phyloP scores from a whole-genome alignment of 163 green algal species.

The Chlamydomonas reinhardtii region DNA sequence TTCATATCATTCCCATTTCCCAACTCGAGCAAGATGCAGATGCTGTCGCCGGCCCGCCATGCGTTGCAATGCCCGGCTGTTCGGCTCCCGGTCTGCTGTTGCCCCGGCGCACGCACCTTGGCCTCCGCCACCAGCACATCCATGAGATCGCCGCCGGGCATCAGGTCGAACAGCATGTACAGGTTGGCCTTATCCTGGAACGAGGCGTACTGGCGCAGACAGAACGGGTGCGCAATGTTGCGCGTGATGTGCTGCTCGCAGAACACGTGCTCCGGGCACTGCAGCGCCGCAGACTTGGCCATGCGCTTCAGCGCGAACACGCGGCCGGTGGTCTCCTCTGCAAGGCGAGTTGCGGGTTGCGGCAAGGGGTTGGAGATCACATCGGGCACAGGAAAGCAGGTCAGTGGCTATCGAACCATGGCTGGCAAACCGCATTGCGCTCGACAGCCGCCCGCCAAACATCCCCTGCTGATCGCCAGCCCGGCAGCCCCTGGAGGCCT shows the following conservation, averaged over 20 bases:
- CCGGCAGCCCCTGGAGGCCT: neutral
- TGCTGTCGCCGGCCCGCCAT: too few species aligned
- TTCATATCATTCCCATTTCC: too few species aligned
- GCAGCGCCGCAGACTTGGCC: slow-evolving; percentile 81
- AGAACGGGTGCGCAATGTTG: slow-evolving; percentile 75
- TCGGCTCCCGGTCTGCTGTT: too few species aligned
- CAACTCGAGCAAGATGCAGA: too few species aligned
- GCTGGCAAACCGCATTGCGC: too few species aligned
- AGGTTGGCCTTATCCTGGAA: slow-evolving; percentile 95
- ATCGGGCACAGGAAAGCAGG: too few species aligned
- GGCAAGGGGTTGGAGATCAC: neutral
- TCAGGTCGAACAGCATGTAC: slow-evolving; percentile 97
- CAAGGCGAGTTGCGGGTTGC: neutral
- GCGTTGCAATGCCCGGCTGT: too few species aligned
- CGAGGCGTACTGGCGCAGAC: slow-evolving; percentile 93
- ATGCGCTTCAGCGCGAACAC: slow-evolving; percentile 81
- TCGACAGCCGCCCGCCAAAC: too few species aligned
- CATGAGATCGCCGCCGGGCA: slow-evolving; percentile 97
- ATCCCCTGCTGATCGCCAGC: neutral
- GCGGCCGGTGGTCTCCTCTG: slow-evolving; percentile 80
- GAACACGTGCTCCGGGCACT: slow-evolving; percentile 96
- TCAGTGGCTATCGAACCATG: too few species aligned
- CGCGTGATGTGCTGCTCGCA: slow-evolving; percentile 94
- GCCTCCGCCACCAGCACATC: slow-evolving; percentile 87
- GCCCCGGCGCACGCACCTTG: slow-evolving; percentile 10